These are phyloP conservation scores for Pogostemon cablin DNA, from an alignment of 257 asterid species.

Conservation along the genomic window DNA sequence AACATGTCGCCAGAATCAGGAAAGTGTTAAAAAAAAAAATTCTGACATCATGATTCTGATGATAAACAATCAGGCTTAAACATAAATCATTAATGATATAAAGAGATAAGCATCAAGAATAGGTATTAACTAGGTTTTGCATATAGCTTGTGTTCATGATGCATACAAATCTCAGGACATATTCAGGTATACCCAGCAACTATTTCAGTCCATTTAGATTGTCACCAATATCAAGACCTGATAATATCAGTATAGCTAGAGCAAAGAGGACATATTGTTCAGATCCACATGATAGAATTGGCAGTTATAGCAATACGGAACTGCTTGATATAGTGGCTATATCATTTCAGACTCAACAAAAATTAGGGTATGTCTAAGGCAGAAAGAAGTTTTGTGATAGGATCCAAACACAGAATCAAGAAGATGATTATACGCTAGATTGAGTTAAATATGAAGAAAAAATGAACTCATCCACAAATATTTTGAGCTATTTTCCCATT, in stretches of 20 bases:
- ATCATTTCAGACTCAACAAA: neutral
- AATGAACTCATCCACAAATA: neutral
- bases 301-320: neutral
- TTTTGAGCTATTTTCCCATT: neutral
- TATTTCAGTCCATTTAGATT: neutral
- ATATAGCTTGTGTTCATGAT: constrained; percentile 11
- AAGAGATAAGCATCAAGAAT: constrained; percentile 11
- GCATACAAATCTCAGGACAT: neutral
- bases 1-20: constrained; percentile 11
- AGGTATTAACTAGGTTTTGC: neutral
- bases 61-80: constrained; percentile 21
- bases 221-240: constrained; percentile 3
- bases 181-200: constrained; percentile 3
- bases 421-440: neutral
- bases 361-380: neutral
- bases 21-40: neutral
- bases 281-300: neutral
- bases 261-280: neutral
- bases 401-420: neutral
- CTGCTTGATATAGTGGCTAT: neutral
- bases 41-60: neutral
- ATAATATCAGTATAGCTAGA: neutral
- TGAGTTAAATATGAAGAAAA: constrained; percentile 6
- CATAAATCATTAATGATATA: constrained; percentile 6
- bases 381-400: neutral